phyloP scores from a whole-genome alignment of 768 basidiomycete species.

The Cubamyces lactineus region DNA sequence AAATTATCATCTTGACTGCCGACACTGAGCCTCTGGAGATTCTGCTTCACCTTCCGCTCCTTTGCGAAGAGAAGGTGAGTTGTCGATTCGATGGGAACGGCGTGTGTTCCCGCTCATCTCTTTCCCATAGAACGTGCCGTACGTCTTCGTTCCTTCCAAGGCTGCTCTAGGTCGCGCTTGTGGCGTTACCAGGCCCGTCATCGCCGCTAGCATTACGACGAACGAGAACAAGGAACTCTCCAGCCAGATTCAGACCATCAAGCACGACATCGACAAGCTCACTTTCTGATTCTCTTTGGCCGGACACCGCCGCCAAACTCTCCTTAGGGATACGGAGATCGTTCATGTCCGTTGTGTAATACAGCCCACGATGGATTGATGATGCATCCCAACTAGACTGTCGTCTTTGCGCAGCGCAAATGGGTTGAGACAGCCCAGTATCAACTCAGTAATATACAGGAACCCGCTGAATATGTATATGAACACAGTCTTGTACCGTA shows the following conservation, averaged over 20 bases:
- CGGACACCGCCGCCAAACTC: neutral
- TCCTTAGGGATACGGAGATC: neutral
- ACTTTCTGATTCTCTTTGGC: slow-evolving; percentile 39
- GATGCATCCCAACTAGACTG: too few species aligned
- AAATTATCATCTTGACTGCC: slow-evolving; percentile 95
- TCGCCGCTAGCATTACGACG: slow-evolving; percentile 94
- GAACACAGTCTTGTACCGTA: slow-evolving; percentile 13
- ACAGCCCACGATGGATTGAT: too few species aligned
- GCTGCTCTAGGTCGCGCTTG: slow-evolving; percentile 95
- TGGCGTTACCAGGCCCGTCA: slow-evolving; percentile 93
- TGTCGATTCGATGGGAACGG: neutral
- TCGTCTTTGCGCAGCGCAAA: too few species aligned
- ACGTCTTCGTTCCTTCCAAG: slow-evolving; percentile 94
- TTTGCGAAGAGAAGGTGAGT: slow-evolving; percentile 96
- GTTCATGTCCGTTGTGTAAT: neutral
- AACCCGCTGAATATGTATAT: too few species aligned
- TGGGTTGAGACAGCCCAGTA: too few species aligned
- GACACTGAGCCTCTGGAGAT: slow-evolving; percentile 99
- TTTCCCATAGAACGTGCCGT: slow-evolving; percentile 82
- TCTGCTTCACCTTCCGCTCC: slow-evolving; percentile 91
- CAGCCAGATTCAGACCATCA: slow-evolving; percentile 87
- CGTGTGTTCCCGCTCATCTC: neutral
- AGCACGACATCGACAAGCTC: slow-evolving; percentile 78
- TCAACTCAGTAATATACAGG: too few species aligned
- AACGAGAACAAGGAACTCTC: slow-evolving; percentile 91